Evolutionary conservation across 306 rosid genomes (phyloP), one percentile per base, ranked within the genome.

Genomic region (Gillenia trifoliata): DNA sequence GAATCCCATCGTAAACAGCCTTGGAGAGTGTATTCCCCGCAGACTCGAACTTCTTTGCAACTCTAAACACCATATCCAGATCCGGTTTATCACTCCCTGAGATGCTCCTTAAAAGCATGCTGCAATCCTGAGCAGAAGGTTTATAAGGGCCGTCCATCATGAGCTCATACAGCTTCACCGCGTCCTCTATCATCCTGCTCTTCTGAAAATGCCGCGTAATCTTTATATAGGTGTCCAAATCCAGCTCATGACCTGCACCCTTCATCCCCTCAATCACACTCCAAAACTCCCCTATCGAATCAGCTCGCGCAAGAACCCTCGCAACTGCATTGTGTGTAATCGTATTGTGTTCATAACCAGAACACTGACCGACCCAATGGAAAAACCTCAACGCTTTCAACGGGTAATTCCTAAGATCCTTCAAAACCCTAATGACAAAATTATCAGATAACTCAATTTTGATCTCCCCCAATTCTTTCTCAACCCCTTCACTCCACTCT

Each of bases 71-170:
- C 72, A 94, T 79, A 75, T 82, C 84, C 79, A 85, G 75, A 81
- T 88, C 85, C 4, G 97, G 92, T 28, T 22, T 76, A 50, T 82
- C 88, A 69, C 67, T 34, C 1, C 65, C 71, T 28, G 96, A 74
- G 45, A 90, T 74, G 54, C 66, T 74, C 64, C 79, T 71, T 54
- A 94, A 74, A 83, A 92, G 95, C n/a, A 81, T 0, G 33, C 55
- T 43, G 79, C 93, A 87, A 65, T 92, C 89, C 45, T 78, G 88
- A 41, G 30, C 64, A 1, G 93, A 88, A 55, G 99, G 99, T 84
- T 85, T 75, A 69, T 82, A 90, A 11, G 93, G 80, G 66, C 99
- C 83, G 83, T 92, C 95, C 96, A 94, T 90, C 97, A 92, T 94
- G 74, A 80, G 81, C 89, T 92, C 99, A 61, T 82, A 94, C 76